phyloP scores from a whole-genome alignment of 495 filamentous ascomycete genomes.

The Oleoguttula mirabilis region DNA sequence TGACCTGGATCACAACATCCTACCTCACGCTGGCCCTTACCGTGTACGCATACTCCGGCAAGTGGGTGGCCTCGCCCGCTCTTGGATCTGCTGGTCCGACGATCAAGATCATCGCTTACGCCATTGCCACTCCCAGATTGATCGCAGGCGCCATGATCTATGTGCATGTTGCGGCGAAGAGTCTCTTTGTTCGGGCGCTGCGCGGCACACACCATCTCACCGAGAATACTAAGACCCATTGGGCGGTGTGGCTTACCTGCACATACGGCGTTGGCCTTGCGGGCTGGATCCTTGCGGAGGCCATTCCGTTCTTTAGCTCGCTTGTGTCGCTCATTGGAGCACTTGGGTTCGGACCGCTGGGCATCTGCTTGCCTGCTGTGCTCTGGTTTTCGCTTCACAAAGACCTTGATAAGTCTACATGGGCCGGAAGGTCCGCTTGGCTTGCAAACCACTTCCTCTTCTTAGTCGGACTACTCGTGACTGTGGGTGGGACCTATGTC shows the following conservation, averaged over 20 bases:
- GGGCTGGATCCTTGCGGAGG: slow-evolving; percentile 12
- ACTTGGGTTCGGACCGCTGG: slow-evolving; percentile 26
- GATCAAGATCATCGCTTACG: slow-evolving; percentile 16
- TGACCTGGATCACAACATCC: slow-evolving; percentile 24
- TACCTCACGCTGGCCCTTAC: slow-evolving; percentile 9
- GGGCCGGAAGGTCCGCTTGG: not conserved
- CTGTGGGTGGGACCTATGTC: slow-evolving; percentile 3
- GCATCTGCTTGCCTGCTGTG: slow-evolving; percentile 34
- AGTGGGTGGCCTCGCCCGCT: slow-evolving; percentile 14
- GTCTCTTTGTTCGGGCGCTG: slow-evolving; percentile 23
- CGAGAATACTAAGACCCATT: slow-evolving; percentile 26
- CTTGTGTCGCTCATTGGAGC: slow-evolving; percentile 8
- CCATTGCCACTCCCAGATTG: slow-evolving; percentile 9
- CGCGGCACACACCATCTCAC: slow-evolving; percentile 28
- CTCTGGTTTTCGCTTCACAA: slow-evolving; percentile 35
- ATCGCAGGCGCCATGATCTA: slow-evolving; percentile 1
- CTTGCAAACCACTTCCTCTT: not conserved
- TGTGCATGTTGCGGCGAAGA: slow-evolving; percentile 10
- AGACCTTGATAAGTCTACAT: slow-evolving; percentile 24
- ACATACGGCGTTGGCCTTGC: slow-evolving; percentile 11
- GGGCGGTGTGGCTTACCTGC: slow-evolving; percentile 29
- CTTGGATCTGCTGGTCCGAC: slow-evolving; percentile 12
- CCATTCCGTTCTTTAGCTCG: slow-evolving; percentile 27
- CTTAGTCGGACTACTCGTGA: slow-evolving; percentile 1
- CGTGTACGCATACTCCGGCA: slow-evolving; percentile 12